Conservation (phyloP, 2,329 filamentous ascomycete genomes). For the Ophiostoma sp. region DNA sequence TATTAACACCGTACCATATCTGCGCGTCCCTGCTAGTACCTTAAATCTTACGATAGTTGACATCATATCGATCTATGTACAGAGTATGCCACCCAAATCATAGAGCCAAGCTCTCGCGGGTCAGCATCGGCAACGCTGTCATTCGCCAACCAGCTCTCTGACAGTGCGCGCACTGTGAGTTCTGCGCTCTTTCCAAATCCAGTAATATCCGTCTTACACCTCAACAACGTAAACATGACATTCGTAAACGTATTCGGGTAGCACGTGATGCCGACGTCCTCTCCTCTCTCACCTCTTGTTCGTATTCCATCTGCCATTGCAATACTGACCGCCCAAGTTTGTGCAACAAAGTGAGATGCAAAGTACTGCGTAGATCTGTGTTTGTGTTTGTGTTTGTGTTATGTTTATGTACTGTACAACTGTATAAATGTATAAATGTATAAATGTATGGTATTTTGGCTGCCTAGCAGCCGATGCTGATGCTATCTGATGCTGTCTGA, state of each 20-base stretch:
- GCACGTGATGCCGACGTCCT: constrained; percentile 1
- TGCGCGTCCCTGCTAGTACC: background rate
- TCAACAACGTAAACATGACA: too few species aligned
- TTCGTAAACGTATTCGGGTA: background rate
- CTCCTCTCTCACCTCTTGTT: background rate
- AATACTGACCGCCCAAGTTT: background rate
- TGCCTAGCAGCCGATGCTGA: constrained; percentile 4
- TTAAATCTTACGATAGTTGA: background rate
- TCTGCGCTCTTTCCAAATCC: background rate
- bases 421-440: background rate
- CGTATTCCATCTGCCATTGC: too few species aligned
- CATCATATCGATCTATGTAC: too few species aligned
- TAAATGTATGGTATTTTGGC: background rate
- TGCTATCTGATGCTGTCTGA: too few species aligned
- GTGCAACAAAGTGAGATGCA: background rate
- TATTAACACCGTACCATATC: background rate
- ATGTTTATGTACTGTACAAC: background rate
- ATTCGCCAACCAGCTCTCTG: constrained; percentile 8
- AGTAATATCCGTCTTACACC: constrained; percentile 14
- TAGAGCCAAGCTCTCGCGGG: background rate
- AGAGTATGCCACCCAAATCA: too few species aligned
- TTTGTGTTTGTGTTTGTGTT: background rate
- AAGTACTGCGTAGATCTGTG: background rate
- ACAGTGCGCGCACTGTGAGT: background rate
- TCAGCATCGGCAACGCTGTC: constrained; percentile 1